Evolutionary conservation across 192 early-diverging fungal species (phyloP), one percentile per base, ranked within the genome.

Genomic region (Coemansia sp.): DNA sequence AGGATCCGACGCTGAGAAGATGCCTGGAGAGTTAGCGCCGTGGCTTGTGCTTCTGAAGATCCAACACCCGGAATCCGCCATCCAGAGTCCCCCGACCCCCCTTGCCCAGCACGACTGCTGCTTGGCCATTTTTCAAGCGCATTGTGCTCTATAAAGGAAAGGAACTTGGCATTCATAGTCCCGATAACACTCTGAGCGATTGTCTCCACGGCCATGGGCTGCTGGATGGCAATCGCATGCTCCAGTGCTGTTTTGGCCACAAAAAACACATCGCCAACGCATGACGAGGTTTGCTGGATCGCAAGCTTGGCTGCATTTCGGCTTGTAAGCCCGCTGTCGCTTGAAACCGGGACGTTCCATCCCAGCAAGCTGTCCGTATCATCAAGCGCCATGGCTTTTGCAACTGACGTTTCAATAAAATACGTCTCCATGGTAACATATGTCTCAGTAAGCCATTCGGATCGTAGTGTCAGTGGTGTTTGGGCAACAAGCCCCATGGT

Each of bases 191-290:
- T 69, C 48, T 88, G 88, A 50, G 90, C 72, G 20, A 94, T 79
- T 1, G 88, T 83, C 6, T 83, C 83, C 3, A 94, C 59, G 0
- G 84, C 79, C 15, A 88, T 77, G 13, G 87, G 63, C 54, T 91
- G 84, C 37, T 83, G 79, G 0, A 91, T 91, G n/a, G 86, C 71
- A 1, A 96, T 65, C 1, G 85, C 82, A 46, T 93, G 83, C 28
- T 81, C 80, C 6, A 91, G 65, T 5, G 84, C 82, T 19, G 86
- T 88, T 54, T 89, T 88, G 18, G 91, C 67, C 37, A 99, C 88
- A 67, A 90, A 99, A 65, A 97, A 96, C 7, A 94, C 83, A 58
- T 99, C 96, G 40, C 93, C 96, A 9, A 97, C 94, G 57, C 88
- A 78, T 3, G 76, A 78, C 0, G 76, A 78, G 0, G 76, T 78